Conservation (phyloP, 306 rosid genomes). For the Ochetophila trinervis region DNA sequence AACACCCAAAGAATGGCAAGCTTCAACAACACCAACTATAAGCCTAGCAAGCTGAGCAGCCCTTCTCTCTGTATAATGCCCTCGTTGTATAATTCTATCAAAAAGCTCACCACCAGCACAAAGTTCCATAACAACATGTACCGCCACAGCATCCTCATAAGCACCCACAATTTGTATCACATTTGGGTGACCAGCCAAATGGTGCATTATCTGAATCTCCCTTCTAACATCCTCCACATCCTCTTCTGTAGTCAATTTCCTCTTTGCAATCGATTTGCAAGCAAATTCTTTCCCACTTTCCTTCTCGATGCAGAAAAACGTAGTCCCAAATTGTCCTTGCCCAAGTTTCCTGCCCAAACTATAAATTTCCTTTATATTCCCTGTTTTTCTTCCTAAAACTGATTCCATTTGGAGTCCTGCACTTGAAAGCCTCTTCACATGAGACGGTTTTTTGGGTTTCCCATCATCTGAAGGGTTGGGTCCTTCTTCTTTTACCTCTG, state of each 20-base stretch:
- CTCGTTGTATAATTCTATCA: constrained; percentile 88
- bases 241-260: constrained; percentile 74
- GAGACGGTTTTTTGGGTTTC: constrained; percentile 50
- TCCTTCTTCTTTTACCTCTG: constrained; percentile 13
- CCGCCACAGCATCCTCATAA: constrained; percentile 84
- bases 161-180: constrained; percentile 77
- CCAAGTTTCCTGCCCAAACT: constrained; percentile 87
- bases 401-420: constrained; percentile 70
- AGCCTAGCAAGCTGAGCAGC: constrained; percentile 82
- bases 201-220: constrained; percentile 98
- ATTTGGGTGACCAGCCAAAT: constrained; percentile 83
- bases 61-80: constrained; percentile 77
- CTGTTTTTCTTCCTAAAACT: constrained; percentile 71
- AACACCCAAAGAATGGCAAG: constrained; percentile 88
- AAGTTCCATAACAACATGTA: constrained; percentile 82
- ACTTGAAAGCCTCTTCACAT: constrained; percentile 58
- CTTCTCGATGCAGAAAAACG: constrained; percentile 66
- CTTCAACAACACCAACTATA: constrained; percentile 71
- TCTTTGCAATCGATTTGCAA: constrained; percentile 83
- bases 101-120: constrained; percentile 93
- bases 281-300: constrained; percentile 55
- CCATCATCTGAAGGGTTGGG: constrained; percentile 32
- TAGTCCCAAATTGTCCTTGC: constrained; percentile 92
- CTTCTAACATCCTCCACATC: constrained; percentile 91
- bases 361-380: constrained; percentile 59